Conservation (phyloP, 495 filamentous ascomycete species). For the Daldinia grandis region DNA sequence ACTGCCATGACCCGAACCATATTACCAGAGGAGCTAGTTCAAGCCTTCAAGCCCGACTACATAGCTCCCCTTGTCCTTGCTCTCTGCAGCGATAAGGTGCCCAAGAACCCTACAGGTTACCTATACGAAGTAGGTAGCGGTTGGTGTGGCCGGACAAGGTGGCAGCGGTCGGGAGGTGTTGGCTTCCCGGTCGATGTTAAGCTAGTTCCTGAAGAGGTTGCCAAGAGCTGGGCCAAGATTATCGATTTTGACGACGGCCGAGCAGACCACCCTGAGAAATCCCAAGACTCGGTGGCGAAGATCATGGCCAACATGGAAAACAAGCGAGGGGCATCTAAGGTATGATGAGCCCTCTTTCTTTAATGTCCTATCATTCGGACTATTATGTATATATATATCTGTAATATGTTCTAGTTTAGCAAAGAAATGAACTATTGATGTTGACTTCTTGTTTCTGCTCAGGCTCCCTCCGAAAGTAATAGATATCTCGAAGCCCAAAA, state of each 20-base stretch:
- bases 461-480: slow-evolving; percentile 50
- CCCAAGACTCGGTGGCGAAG: slow-evolving; percentile 77
- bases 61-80: slow-evolving; percentile 92
- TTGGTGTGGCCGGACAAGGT: slow-evolving; percentile 90
- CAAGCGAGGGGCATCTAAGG: slow-evolving; percentile 59
- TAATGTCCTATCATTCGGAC: slow-evolving; percentile 26
- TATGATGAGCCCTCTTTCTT: slow-evolving; percentile 52
- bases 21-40: slow-evolving; percentile 96
- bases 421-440: slow-evolving; percentile 37
- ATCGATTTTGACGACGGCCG: slow-evolving; percentile 88
- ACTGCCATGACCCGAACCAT: slow-evolving; percentile 95
- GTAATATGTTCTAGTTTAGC: slow-evolving; percentile 40
- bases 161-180: slow-evolving; percentile 91
- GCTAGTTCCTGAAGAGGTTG: slow-evolving; percentile 86
- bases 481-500: slow-evolving; percentile 74
- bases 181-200: slow-evolving; percentile 91
- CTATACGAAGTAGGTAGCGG: slow-evolving; percentile 97
- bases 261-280: slow-evolving; percentile 85
- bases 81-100: slow-evolving; percentile 87
- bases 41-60: slow-evolving; percentile 99
- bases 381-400: slow-evolving; percentile 40
- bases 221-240: slow-evolving; percentile 80
- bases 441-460: slow-evolving; percentile 46
- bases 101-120: slow-evolving; percentile 82
- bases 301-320: slow-evolving; percentile 95